Percentiles rank a stretch among this genome's conserved stretches.
Evolutionary conservation across 306 rosid genomes (phyloP).

Genomic region (Albizia julibrissin): DNA sequence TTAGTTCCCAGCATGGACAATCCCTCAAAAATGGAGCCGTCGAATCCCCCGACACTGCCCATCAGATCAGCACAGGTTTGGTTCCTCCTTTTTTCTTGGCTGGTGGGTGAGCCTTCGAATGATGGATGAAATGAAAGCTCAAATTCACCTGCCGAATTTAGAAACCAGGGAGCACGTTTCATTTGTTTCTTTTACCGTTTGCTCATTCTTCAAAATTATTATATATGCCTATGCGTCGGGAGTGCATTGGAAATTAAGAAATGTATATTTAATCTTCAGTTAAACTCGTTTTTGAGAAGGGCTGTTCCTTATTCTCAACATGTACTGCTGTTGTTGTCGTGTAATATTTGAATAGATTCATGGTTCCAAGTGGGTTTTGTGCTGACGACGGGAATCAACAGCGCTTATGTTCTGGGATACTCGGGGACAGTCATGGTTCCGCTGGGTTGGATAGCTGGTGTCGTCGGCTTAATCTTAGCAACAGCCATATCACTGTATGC

Average conservation of each 20-base stretch:
- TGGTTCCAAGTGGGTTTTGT: slow-evolving; percentile 89
- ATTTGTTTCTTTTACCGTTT: no score
- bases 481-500: slow-evolving; percentile 74
- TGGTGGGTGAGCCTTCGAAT: no score
- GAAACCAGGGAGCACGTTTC: no score
- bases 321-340: background rate
- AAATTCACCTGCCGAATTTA: no score
- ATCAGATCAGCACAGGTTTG: background rate
- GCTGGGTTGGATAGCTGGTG: slow-evolving; percentile 78
- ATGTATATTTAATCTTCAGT: background rate
- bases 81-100: background rate
- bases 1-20: background rate
- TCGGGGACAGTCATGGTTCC: slow-evolving; percentile 89
- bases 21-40: background rate
- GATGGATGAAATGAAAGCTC: no score
- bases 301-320: background rate
- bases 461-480: slow-evolving; percentile 68
- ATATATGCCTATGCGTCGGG: no score
- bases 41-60: background rate
- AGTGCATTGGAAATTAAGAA: background rate
- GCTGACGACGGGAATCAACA: slow-evolving; percentile 93
- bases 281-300: background rate
- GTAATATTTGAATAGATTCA: slow-evolving; percentile 57
- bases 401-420: slow-evolving; percentile 92
- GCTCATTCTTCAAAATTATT: no score